phyloP scores from a whole-genome alignment of 345 rosid species.

The Raphanus raphanistrum region DNA sequence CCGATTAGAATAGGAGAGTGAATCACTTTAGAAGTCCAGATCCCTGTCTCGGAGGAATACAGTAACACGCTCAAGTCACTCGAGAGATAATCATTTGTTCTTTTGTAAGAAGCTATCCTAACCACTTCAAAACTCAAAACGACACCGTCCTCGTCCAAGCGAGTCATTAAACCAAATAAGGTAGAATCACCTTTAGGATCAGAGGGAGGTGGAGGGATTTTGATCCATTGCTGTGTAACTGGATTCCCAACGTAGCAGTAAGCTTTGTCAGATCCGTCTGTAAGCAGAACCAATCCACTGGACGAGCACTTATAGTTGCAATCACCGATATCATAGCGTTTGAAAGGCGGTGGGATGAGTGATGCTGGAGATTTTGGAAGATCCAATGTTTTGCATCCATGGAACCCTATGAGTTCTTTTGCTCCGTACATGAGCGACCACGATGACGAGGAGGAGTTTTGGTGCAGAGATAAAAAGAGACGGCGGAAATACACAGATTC shows the following conservation, averaged over 20 bases:
- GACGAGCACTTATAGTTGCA: background rate
- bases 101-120: background rate
- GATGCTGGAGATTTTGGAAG: background rate
- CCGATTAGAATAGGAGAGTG: background rate
- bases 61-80: background rate
- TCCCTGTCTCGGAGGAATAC: background rate
- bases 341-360: background rate
- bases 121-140: background rate
- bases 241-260: background rate
- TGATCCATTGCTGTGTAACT: background rate
- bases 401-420: background rate
- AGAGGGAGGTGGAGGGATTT: background rate
- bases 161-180: background rate
- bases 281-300: background rate
- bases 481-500: background rate
- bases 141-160: background rate
- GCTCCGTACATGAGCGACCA: background rate
- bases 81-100: background rate
- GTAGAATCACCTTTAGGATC: background rate
- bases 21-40: background rate
- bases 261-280: background rate
- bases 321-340: background rate
- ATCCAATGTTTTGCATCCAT: background rate
- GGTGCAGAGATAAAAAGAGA: background rate
- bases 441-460: background rate